Conservation (phyloP, 495 filamentous ascomycete species). For the Penicillium antarcticum region DNA sequence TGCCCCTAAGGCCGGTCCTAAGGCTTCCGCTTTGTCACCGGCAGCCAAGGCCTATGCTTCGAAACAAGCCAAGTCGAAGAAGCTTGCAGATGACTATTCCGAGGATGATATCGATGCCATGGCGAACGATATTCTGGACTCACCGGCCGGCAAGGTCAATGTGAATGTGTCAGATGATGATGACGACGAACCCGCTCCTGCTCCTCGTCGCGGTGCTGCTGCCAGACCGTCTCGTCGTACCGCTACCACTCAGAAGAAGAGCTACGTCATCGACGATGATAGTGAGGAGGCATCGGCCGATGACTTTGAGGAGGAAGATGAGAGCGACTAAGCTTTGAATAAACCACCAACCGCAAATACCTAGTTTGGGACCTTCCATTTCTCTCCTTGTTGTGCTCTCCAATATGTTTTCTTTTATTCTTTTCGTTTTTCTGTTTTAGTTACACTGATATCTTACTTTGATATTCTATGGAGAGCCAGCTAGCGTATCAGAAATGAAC, state of each 20-base stretch:
- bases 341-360: not conserved
- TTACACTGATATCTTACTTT: not conserved
- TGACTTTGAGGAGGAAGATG: slow-evolving; percentile 36
- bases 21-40: slow-evolving; percentile 60
- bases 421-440: slow-evolving; percentile 8
- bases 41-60: slow-evolving; percentile 80
- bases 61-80: slow-evolving; percentile 60
- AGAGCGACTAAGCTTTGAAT: slow-evolving; percentile 31
- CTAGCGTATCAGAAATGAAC: slow-evolving; percentile 10
- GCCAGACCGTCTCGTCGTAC: slow-evolving; percentile 52
- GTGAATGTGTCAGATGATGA: slow-evolving; percentile 34
- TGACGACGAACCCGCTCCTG: slow-evolving; percentile 28
- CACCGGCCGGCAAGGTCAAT: slow-evolving; percentile 34
- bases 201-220: slow-evolving; percentile 35
- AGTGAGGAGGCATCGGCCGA: slow-evolving; percentile 42
- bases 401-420: slow-evolving; percentile 7
- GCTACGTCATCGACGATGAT: slow-evolving; percentile 55
- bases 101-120: slow-evolving; percentile 51
- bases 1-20: slow-evolving; percentile 28
- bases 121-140: slow-evolving; percentile 56
- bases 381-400: slow-evolving; percentile 11
- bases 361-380: not conserved
- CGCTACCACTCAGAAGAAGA: slow-evolving; percentile 47
- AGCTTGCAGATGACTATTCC: slow-evolving; percentile 36
- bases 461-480: slow-evolving; percentile 13